phyloP scores from a whole-genome alignment of 2,329 filamentous ascomycete species.

The Aspergillus intermedius region DNA sequence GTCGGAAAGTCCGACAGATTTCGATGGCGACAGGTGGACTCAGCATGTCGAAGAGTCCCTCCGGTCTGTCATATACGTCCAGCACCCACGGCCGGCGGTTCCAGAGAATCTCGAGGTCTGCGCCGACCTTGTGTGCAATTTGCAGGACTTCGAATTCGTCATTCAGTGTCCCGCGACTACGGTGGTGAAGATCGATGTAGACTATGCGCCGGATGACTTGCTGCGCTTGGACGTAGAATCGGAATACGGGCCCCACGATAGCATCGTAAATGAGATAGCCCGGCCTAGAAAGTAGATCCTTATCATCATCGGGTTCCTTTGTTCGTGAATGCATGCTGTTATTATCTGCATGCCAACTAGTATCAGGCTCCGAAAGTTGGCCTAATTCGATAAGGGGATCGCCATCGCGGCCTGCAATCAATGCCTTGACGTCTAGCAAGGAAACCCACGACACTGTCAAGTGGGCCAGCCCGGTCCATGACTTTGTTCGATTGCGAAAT shows the following conservation, averaged over 20 bases:
- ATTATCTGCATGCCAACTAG: constrained; percentile 3
- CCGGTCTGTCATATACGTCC: constrained; percentile 24
- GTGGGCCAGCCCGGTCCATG: constrained; percentile 23
- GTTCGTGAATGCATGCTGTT: not conserved
- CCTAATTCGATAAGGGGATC: constrained; percentile 26
- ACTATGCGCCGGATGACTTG: constrained; percentile 30
- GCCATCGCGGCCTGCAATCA: constrained; percentile 31
- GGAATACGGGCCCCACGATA: constrained; percentile 25
- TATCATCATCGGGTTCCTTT: constrained; percentile 11
- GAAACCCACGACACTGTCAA: constrained; percentile 28
- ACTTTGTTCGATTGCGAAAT: constrained; percentile 19
- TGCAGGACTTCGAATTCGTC: constrained; percentile 35
- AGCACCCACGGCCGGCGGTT: constrained; percentile 26
- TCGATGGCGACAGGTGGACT: constrained; percentile 18
- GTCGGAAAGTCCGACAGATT: constrained; percentile 27
- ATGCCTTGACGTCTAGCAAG: constrained; percentile 29
- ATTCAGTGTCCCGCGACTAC: constrained; percentile 30
- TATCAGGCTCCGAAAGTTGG: constrained; percentile 11
- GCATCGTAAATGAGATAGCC: constrained; percentile 26
- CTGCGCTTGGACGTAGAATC: constrained; percentile 28
- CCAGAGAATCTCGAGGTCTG: constrained; percentile 31
- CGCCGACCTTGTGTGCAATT: constrained; percentile 30
- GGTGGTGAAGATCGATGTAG: constrained; percentile 32
- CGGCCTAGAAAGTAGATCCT: constrained; percentile 17
- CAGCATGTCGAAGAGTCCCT: constrained; percentile 21